Evolutionary conservation across 2,329 filamentous ascomycete genomes (phyloP), one percentile per base, ranked within the genome.

Genomic region (Alternaria novae-zelandiae): DNA sequence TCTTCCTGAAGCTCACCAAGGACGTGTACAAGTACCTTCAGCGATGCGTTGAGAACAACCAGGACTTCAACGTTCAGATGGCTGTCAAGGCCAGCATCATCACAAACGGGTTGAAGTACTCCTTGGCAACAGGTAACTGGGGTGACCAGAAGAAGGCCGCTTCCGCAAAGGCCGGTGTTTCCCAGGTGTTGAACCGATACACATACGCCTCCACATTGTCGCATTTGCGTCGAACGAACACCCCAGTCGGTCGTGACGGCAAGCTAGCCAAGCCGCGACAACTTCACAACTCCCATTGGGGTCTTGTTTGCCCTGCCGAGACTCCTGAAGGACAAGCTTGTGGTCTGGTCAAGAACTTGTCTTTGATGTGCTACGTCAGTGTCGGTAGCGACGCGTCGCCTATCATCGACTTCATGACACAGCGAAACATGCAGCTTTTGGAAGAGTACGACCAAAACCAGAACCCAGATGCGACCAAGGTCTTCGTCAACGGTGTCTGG

Each of bases 141-240:
- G 96, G 96, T 76, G 96, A 99, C 70, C 96, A 99, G 84, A 99
- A 98, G 87, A 99, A 98, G 85, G 94, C 96, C 20, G 92, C 92
- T 73, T 95, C 91, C 72, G 93, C 94, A 1, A 98, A 96, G 68
- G 96, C 96, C 50, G 96, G 96, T 86, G 96, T 99, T 50, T 98
- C 95, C 51, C 96, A 99, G 82, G 96, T 99, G 82, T 83, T 99
- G 75, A 99, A 97, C 84, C 89, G 96, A 79, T 99, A 98, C 80
- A 98, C 96, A 0, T 99, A 97, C 77, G 90, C 96, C 15, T 99
- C 96, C 44, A 98, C 95, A 0, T 83, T 99, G 46, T 99, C 96
- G 17, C 96, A 99, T 90, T 87, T 99, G 82, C 90, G 96, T 74
- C 90, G 96, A 76, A 99, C 96, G 57, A 99, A 99, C 80, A 99